Evolutionary conservation across 768 basidiomycete genomes (phyloP), one percentile per base, ranked within the genome.

Genomic region (Podaxis sp.): DNA sequence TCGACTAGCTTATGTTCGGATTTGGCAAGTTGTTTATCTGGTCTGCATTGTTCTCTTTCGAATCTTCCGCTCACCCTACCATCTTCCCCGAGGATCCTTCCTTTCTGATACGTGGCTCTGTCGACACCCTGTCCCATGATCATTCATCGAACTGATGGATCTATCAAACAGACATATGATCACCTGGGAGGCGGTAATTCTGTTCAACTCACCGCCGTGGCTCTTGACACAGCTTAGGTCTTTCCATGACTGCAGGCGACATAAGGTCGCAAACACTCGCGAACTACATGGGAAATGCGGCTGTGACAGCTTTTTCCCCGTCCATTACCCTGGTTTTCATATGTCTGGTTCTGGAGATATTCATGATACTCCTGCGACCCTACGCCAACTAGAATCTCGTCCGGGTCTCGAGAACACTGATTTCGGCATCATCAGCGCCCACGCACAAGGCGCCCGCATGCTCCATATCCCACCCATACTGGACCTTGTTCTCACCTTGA

Each of bases 21-120:
- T 50, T 28, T 50, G 61, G 61, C 13, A 56, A 22, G 46, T 50
- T 50, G 54, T 62, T 62, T 62, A 61, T 61, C 40, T 46, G 17
- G 36, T 2, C 4, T 22, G 17, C 50, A 37, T 59, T 59, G 58
- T 59, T 59, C 58, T 36, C 30, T 38, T 56, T 59, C 36, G 49
- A 40, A 59, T 40, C 17, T 48, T 36, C 37, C 13, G 1, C 24
- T n/a, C 20, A 51, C 58, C 33, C 41, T 33, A 20, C 41, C 60
- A 55, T 37, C 54, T 50, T 61, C 38, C 5, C 40, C 60, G 40
- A 44, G 28, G n/a, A 54, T 54, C 40, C 40, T 28, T 60, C 38
- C 38, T 41, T 54, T 46, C 59, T 53, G 59, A 60, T 58, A 15
- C 48, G 58, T 33, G 33, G 52, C 60, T 44, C 38, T 55, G 15